phyloP scores from a whole-genome alignment of 257 asterid genomes.

The Ballota nigra region DNA sequence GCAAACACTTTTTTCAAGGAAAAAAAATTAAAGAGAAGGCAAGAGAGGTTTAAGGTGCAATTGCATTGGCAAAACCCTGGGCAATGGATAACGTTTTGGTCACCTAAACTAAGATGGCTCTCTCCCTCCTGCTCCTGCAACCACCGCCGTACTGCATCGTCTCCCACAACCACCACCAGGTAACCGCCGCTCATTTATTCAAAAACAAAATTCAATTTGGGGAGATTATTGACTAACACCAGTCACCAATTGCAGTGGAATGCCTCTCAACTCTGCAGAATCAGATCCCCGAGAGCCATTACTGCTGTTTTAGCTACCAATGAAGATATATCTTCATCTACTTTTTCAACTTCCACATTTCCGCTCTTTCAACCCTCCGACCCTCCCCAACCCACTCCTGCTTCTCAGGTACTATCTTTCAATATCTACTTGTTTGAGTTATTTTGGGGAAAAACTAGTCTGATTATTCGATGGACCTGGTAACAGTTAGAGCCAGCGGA shows the following conservation, averaged over 20 bases:
- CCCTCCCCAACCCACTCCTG: slow-evolving; percentile 48
- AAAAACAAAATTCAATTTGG: neutral
- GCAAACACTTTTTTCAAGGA: too few species aligned
- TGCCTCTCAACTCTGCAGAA: slow-evolving; percentile 29
- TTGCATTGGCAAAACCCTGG: too few species aligned
- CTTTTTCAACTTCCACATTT: slow-evolving; percentile 41
- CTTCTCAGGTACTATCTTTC: slow-evolving; percentile 76
- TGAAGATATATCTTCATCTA: slow-evolving; percentile 35
- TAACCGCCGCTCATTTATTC: neutral
- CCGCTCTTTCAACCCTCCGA: slow-evolving; percentile 57
- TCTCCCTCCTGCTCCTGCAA: slow-evolving; percentile 39
- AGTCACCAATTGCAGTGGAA: slow-evolving; percentile 32
- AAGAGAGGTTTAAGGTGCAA: too few species aligned
- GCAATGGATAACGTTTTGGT: slow-evolving; percentile 28
- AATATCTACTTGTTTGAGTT: neutral
- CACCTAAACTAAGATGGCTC: slow-evolving; percentile 27
- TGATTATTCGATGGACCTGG: slow-evolving; percentile 7
- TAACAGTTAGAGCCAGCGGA: slow-evolving; percentile 84
- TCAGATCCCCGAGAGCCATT: slow-evolving; percentile 27
- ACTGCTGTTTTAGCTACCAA: slow-evolving; percentile 31
- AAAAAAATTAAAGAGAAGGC: too few species aligned
- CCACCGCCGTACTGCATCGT: slow-evolving; percentile 26
- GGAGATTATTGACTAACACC: neutral
- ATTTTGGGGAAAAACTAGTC: slow-evolving; percentile 4
- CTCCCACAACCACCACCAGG: slow-evolving; percentile 30